These are phyloP conservation scores for Botrytis paeoniae DNA, from an alignment of 2,329 filamentous ascomycete species.

Conservation along the genomic window DNA sequence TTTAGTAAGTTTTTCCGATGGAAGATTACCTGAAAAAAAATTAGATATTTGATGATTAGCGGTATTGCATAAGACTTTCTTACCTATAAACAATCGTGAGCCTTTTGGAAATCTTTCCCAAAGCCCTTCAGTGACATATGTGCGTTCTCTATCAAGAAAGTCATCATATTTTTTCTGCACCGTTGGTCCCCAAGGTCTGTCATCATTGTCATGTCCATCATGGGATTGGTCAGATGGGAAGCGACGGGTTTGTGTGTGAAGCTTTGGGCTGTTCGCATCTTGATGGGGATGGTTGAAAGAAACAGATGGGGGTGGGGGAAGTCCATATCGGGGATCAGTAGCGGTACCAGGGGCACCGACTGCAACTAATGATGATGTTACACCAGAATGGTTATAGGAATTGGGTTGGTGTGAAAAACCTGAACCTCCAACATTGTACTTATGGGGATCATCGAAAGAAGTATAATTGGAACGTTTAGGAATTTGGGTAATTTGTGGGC, in stretches of 20 bases:
- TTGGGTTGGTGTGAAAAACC: conserved; percentile 31
- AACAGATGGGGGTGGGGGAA: conserved; percentile 38
- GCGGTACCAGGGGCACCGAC: conserved; percentile 38
- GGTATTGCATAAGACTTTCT: conserved; percentile 35
- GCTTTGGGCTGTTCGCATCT: conserved; percentile 28
- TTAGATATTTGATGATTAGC: conserved; percentile 30
- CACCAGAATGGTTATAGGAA: conserved; percentile 36
- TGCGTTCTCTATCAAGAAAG: conserved; percentile 70
- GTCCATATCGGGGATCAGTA: conserved; percentile 36
- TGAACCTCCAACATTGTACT: conserved; percentile 35
- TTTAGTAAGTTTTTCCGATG: conserved; percentile 89
- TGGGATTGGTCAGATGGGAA: conserved; percentile 27
- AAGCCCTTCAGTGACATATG: conserved; percentile 72
- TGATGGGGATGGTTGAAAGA: conserved; percentile 33
- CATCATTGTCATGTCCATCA: conserved; percentile 35
- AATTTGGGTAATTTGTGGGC: conserved; percentile 36
- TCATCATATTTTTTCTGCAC: conserved; percentile 67
- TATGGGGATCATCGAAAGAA: conserved; percentile 35
- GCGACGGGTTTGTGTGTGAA: conserved; percentile 28
- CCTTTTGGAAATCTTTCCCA: conserved; percentile 79
- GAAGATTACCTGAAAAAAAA: conserved; percentile 69
- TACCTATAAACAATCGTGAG: conserved; percentile 79
- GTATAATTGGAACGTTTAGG: conserved; percentile 23
- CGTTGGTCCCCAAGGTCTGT: conserved; percentile 43
- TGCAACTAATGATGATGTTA: conserved; percentile 34